Evolutionary conservation across 1,139 yeast genomes (phyloP).

Genomic region (Suhomyces ambrosiae): DNA sequence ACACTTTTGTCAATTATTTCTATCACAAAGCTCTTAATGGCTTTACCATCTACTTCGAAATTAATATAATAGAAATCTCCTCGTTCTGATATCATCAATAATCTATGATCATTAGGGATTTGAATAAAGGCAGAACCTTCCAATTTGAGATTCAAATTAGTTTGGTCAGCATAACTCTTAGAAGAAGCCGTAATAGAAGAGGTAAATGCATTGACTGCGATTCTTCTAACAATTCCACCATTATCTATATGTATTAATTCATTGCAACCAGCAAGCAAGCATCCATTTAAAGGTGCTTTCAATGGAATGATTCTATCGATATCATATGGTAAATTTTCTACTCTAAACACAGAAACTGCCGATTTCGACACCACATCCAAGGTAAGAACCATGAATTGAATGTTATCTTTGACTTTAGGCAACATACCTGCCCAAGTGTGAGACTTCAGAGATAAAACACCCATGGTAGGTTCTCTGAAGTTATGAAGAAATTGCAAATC

Average conservation of each 20-base stretch:
- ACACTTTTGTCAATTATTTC: slow-evolving; percentile 28
- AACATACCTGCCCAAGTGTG: slow-evolving; percentile 79
- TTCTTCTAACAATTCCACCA: slow-evolving; percentile 71
- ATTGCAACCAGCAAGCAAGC: slow-evolving; percentile 73
- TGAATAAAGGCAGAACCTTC: slow-evolving; percentile 58
- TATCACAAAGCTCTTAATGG: slow-evolving; percentile 40
- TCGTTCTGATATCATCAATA: slow-evolving; percentile 50
- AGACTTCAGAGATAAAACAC: slow-evolving; percentile 62
- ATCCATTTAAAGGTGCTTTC: slow-evolving; percentile 68
- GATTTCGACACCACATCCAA: slow-evolving; percentile 63
- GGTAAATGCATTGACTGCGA: slow-evolving; percentile 64
- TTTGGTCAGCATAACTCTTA: slow-evolving; percentile 53
- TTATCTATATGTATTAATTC: slow-evolving; percentile 80
- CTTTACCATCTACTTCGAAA: slow-evolving; percentile 54
- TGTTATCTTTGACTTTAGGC: slow-evolving; percentile 62
- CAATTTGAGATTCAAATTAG: slow-evolving; percentile 53
- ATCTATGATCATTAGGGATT: slow-evolving; percentile 51
- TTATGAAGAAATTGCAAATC: slow-evolving; percentile 71
- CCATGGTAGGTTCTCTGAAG: slow-evolving; percentile 80
- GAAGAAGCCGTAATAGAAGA: slow-evolving; percentile 52
- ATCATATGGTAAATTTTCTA: slow-evolving; percentile 74
- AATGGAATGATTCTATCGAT: slow-evolving; percentile 65
- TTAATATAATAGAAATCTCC: slow-evolving; percentile 56
- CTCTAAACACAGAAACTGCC: slow-evolving; percentile 67
- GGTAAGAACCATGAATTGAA: slow-evolving; percentile 62